phyloP scores from a whole-genome alignment of 1,284 basidiomycete genomes.

The Boletus sp. region DNA sequence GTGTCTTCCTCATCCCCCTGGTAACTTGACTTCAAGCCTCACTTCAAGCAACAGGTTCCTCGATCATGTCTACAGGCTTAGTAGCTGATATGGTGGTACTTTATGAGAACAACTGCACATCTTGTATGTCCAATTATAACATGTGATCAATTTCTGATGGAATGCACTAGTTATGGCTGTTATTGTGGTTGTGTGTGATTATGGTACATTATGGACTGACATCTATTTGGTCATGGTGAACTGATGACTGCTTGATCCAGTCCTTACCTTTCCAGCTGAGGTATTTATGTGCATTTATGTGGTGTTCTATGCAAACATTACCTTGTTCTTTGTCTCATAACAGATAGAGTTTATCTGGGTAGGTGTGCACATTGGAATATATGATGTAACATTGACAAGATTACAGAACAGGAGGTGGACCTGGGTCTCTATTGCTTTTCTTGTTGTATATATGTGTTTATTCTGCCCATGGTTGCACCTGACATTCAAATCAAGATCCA shows the following conservation, averaged over 20 bases:
- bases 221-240: neutral
- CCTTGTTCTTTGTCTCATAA: neutral
- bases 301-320: neutral
- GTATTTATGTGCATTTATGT: conserved; percentile 5
- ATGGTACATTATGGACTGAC: conserved; percentile 1
- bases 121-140: conserved; percentile 3
- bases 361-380: neutral
- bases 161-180: conserved; percentile 3
- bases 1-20: neutral
- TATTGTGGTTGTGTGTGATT: conserved; percentile 5
- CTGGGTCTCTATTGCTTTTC: conserved; percentile 8
- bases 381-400: neutral
- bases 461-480: neutral
- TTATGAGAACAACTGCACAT: conserved; percentile 12
- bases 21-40: neutral
- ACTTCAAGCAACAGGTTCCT: neutral
- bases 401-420: conserved; percentile 17
- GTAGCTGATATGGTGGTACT: conserved; percentile 1
- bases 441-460: conserved; percentile 5
- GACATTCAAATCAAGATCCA: conserved; percentile 6
- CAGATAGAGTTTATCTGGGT: conserved; percentile 19
- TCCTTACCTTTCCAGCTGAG: conserved; percentile 12
- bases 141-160: neutral
- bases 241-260: conserved; percentile 4
- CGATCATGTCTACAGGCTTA: conserved; percentile 12